Conservation (phyloP, 2,329 filamentous ascomycete genomes). For the Blastomyces emzantsi region DNA sequence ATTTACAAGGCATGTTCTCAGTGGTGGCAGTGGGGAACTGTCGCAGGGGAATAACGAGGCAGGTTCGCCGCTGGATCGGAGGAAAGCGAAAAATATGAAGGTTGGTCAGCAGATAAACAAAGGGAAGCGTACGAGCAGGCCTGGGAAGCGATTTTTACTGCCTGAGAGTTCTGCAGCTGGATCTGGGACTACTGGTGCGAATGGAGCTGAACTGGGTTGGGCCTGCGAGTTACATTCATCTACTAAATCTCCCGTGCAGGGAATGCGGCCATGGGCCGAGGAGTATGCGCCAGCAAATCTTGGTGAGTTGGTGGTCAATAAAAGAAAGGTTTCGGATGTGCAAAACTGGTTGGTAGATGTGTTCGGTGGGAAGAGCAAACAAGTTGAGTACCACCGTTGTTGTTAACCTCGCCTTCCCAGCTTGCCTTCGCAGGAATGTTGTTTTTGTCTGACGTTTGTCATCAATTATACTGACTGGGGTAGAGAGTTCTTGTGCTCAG, state of each 20-base stretch:
- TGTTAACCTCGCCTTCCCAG: conserved; percentile 1
- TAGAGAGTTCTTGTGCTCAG: conserved; percentile 77
- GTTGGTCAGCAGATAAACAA: neutral
- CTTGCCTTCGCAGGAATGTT: neutral
- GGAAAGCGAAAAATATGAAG: conserved; percentile 6
- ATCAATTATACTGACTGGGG: conserved; percentile 17
- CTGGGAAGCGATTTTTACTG: conserved; percentile 25
- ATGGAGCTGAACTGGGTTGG: neutral
- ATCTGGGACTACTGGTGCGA: too few relatives aligned
- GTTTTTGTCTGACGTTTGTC: neutral
- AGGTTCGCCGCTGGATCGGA: conserved; percentile 10
- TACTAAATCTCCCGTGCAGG: neutral
- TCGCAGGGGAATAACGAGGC: neutral
- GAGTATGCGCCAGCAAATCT: conserved; percentile 66
- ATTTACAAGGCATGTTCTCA: conserved; percentile 27
- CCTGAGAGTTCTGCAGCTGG: conserved; percentile 6
- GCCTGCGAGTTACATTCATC: neutral
- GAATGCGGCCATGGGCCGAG: conserved; percentile 76
- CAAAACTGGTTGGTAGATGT: conserved; percentile 71
- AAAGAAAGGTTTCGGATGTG: conserved; percentile 85
- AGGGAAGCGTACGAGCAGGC: conserved; percentile 11
- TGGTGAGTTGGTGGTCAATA: conserved; percentile 86
- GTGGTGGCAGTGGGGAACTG: conserved; percentile 8
- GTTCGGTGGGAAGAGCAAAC: conserved; percentile 47
- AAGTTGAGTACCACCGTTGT: conserved; percentile 23